A percentile compares a stretch with the other conserved stretches of the same genome.
Evolutionary conservation across 768 basidiomycete species (phyloP).

Genomic region (Tylopilus sp.): DNA sequence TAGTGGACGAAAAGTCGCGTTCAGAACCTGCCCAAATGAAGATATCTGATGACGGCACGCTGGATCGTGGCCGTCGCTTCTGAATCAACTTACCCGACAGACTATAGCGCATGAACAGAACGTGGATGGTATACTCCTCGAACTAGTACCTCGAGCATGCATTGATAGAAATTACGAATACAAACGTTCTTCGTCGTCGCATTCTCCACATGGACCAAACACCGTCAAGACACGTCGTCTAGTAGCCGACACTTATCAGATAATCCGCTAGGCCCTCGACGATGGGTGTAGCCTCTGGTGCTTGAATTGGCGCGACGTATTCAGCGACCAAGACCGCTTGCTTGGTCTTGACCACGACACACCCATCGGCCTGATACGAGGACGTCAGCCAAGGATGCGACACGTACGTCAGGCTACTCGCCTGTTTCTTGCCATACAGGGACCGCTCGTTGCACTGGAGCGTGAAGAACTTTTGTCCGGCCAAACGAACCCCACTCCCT

Average conservation of each 20-base stretch:
- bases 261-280: constrained; percentile 78
- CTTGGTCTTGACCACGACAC: constrained; percentile 70
- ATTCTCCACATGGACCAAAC: constrained; percentile 4
- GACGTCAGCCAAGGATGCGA: neutral
- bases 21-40: no score
- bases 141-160: neutral
- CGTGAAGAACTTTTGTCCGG: constrained; percentile 73
- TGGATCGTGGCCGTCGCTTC: neutral
- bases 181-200: constrained; percentile 5
- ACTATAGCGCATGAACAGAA: no score
- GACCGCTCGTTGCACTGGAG: constrained; percentile 38
- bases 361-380: constrained; percentile 62
- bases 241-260: constrained; percentile 58
- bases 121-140: neutral
- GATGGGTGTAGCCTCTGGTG: constrained; percentile 58
- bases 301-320: constrained; percentile 64
- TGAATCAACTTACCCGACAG: no score
- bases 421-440: constrained; percentile 76
- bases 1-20: no score
- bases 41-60: no score
- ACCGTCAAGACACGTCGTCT: constrained; percentile 14
- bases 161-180: constrained; percentile 8
- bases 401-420: constrained; percentile 36
- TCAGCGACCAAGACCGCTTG: constrained; percentile 82
- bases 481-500: constrained; percentile 60